A percentile compares a stretch with the other conserved stretches of the same genome.
phyloP scores from a whole-genome alignment of 345 rosid genomes.

The Garcia nutans region DNA sequence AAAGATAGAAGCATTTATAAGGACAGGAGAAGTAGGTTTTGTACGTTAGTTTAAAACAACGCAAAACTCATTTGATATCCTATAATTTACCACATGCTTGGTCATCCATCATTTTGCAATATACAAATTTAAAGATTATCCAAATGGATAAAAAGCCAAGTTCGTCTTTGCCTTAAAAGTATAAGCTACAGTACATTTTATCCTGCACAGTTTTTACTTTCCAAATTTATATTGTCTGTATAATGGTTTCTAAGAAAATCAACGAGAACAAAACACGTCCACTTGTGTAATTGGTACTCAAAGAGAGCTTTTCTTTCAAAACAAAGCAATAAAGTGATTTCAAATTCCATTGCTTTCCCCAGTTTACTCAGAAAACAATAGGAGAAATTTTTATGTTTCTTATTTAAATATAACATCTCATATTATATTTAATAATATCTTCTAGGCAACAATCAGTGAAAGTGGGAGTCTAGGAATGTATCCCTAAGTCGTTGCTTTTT shows the following conservation, averaged over 20 bases:
- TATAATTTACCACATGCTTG: not conserved
- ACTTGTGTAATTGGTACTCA: too few species aligned
- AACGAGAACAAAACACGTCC: too few species aligned
- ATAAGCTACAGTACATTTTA: not conserved
- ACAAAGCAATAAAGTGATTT: not conserved
- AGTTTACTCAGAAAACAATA: not conserved
- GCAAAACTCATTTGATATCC: not conserved
- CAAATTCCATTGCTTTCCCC: not conserved
- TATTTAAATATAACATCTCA: not conserved
- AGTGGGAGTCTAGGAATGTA: not conserved
- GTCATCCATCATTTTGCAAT: not conserved
- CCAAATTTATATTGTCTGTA: too few species aligned
- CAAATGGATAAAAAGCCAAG: not conserved
- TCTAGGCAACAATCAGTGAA: not conserved
- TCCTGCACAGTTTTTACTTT: not conserved
- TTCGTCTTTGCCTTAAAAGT: not conserved
- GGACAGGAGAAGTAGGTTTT: not conserved
- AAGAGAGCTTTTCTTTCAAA: too few species aligned
- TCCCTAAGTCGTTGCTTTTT: not conserved
- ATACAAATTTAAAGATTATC: not conserved
- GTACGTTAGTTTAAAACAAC: not conserved
- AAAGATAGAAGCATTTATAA: not conserved
- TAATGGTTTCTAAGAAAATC: too few species aligned
- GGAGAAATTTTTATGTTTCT: not conserved
- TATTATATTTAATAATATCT: not conserved